Evolutionary conservation across 371 early-diverging fungal species (phyloP), one percentile per base, ranked within the genome.

Genomic region (Zychaea mexicana): DNA sequence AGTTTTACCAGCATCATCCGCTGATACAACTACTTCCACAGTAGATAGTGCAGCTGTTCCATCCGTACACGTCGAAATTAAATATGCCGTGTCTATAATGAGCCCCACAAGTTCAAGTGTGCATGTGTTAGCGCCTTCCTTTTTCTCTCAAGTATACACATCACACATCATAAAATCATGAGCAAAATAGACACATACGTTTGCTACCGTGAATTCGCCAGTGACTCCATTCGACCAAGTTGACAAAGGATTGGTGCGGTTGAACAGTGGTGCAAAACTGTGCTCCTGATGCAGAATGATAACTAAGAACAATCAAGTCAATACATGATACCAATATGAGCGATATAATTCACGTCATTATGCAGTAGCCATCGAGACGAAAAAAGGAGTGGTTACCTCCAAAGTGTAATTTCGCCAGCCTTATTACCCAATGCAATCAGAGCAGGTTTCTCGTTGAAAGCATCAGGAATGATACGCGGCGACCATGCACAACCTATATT

Each of bases 401-500:
- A 73, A 3, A 76, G 31, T n/a, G 38, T 53, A 10, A 76, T 19
- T 54, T 67, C 63, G 13, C 77, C 77, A 15, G 60, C 65, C 45
- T 73, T 73, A 39, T 76, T 68, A 0, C 67, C 56, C 21, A 69
- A 47, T 17, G 73, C 71, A 10, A 76, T 27, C 9, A 73, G 8
- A 33, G 62, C 57, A 31, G 66, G 64, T 15, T 66, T 65, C 5
- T 57, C 31, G 17, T 36, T 64, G 10, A 76, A 55, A 17, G 67
- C 39, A 32, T 69, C 53, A 5, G 62, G 17, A 21, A 62, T 38
- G 1, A 76, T 52, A 2, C 42, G 19, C 17, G 66, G 55, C 19
- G 77, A 73, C 77, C 77, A 76, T 6, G 49, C 46, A 24, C 63
- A 67, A 42, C 49, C 71, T 70, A 15, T 36, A 36, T 36, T 10